Conservation (phyloP, 345 rosid genomes). For the Eucalyptus urophylla region DNA sequence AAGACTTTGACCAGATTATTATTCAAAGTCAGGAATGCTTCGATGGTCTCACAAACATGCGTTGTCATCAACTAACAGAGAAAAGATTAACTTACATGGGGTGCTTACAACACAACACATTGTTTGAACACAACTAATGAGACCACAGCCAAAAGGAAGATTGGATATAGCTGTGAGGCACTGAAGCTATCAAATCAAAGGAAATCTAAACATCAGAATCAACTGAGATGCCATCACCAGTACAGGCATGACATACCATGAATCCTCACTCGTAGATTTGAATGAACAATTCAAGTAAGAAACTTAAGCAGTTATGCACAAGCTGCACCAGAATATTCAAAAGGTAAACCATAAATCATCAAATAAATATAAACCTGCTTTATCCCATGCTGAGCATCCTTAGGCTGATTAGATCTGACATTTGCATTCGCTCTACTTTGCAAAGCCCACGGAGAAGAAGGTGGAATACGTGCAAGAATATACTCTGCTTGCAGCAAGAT, state of each 20-base stretch:
- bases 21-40: neutral
- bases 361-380: conserved; percentile 39
- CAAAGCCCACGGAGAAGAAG: conserved; percentile 35
- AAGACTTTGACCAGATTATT: neutral
- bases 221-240: neutral
- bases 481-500: conserved; percentile 71
- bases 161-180: neutral
- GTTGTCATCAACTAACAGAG: neutral
- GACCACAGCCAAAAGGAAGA: neutral
- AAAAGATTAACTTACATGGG: neutral
- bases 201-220: neutral
- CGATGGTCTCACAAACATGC: neutral
- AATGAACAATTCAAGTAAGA: neutral
- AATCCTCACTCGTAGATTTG: neutral
- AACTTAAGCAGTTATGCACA: neutral
- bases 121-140: neutral
- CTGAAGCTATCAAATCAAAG: neutral
- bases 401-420: conserved; percentile 73
- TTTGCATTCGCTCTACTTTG: conserved; percentile 35
- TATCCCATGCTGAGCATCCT: conserved; percentile 81
- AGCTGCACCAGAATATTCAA: neutral
- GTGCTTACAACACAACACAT: neutral
- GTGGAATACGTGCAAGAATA: conserved; percentile 37
- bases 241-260: neutral
- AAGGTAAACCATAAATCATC: neutral